Percentiles rank a stretch among this genome's conserved stretches.
Evolutionary conservation across 2,329 filamentous ascomycete species (phyloP).

Genomic region (Pseudocercospora cruenta): DNA sequence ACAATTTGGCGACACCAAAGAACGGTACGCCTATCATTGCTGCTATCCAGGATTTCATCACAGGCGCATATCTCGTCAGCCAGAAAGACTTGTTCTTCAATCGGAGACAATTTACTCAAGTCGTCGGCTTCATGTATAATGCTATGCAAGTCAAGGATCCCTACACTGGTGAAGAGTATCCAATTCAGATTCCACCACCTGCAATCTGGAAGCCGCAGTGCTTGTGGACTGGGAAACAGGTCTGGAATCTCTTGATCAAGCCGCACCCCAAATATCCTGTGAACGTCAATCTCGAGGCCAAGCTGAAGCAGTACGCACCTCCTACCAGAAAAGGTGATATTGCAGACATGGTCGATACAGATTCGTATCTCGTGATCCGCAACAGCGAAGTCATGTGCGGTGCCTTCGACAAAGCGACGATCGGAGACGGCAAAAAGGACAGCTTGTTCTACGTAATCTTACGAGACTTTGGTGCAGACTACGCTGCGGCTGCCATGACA

Average conservation of each 20-base stretch:
- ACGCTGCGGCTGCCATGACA: constrained; percentile 91
- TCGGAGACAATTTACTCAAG: constrained; percentile 81
- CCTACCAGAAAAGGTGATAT: constrained; percentile 63
- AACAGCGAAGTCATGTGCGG: constrained; percentile 99
- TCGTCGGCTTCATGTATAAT: constrained; percentile 93
- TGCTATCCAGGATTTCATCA: constrained; percentile 99
- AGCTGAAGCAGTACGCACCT: constrained; percentile 79
- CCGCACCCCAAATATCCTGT: constrained; percentile 84
- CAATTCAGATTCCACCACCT: constrained; percentile 83
- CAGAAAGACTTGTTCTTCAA: constrained; percentile 94
- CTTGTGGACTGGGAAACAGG: constrained; percentile 95
- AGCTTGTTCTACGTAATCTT: constrained; percentile 97
- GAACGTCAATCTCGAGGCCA: constrained; percentile 88
- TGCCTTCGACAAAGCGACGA: constrained; percentile 94
- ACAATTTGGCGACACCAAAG: constrained; percentile 93
- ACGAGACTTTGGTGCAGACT: constrained; percentile 88
- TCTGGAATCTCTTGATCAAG: constrained; percentile 89
- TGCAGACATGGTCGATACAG: constrained; percentile 73
- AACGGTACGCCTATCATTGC: constrained; percentile 98
- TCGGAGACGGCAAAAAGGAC: constrained; percentile 97
- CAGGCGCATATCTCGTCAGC: constrained; percentile 86
- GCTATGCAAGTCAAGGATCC: constrained; percentile 59
- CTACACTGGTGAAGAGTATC: constrained; percentile 54
- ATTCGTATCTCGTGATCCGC: constrained; percentile 87
- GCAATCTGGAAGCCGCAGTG: constrained; percentile 82